Percentiles rank a stretch among this genome's conserved stretches.
Conservation (phyloP, 768 basidiomycete genomes). For the Steccherinum ochraceum region DNA sequence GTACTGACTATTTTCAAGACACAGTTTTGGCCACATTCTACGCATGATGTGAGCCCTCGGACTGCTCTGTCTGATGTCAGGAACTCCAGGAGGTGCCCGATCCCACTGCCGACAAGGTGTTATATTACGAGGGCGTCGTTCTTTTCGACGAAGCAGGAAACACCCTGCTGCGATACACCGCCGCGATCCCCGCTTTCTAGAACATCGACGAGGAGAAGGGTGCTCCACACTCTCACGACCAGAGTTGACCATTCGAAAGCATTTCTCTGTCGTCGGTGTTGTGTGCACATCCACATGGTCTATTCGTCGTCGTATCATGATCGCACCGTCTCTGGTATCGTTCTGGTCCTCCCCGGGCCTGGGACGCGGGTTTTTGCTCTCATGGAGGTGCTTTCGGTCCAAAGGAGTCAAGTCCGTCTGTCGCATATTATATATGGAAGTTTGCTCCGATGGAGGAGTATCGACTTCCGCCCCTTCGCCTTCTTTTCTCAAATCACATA, state of each 20-base stretch:
- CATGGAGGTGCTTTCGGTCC: too few relatives aligned
- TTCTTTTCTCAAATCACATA: too few relatives aligned
- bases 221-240: not conserved
- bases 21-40: constrained; percentile 75
- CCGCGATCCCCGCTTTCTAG: constrained; percentile 39
- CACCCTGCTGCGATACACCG: constrained; percentile 55
- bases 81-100: constrained; percentile 33
- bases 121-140: constrained; percentile 36
- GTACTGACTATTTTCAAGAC: constrained; percentile 39
- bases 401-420: too few relatives aligned
- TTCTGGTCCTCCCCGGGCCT: not conserved
- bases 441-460: not conserved
- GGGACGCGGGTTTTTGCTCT: too few relatives aligned
- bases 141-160: constrained; percentile 37
- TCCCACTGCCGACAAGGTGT: constrained; percentile 27
- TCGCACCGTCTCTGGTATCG: not conserved
- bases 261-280: not conserved
- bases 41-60: constrained; percentile 75
- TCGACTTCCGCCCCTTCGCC: too few relatives aligned
- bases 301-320: not conserved
- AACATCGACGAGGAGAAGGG: constrained; percentile 9
- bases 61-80: constrained; percentile 53
- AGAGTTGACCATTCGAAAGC: not conserved
- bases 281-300: not conserved
- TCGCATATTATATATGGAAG: not conserved